Base-by-base conservation (phyloP, 495 filamentous ascomycete species). In the Lepidopterella palustris region DNA sequence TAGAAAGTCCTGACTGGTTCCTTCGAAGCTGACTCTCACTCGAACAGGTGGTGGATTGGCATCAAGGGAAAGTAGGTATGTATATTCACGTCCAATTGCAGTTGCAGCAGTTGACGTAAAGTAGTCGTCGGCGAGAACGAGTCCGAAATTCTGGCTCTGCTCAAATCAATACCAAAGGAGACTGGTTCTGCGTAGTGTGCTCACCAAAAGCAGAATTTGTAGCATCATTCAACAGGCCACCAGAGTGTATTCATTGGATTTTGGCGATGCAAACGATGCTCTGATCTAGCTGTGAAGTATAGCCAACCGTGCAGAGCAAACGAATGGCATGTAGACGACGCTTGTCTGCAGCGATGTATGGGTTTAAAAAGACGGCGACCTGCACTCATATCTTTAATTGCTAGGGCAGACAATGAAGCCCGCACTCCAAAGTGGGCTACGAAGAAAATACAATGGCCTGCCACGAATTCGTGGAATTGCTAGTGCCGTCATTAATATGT, bases 141-240 rank as follows among this genome's bases (percentile, higher is more conserved):
- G 76, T 92, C 89, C 11, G 88, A 89, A 74, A 95, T 96, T 48
- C 70, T 95, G 66, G 85, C 84, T 67, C 81, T 96, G 79, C 73
- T 96, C 18, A 77, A 81, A 39, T 76, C 84, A 58, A 70, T 79
- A 57, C 79, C 80, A 28, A 79, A 82, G 63, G 68, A 80, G 61
- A 74, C 68, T 35, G 55, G 60, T 31, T 59, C 23, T 45, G 35
- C 18, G 18, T 42, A 42, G 35, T 13, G 3, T 11, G 9, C 35
- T 18, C 13, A 13, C 18, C 9, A 42, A 42, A 18, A 13, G 35
- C 35, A 13, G n/a, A n/a, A n/a, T n/a, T 4, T 42, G 13, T 42
- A 3, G 3, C 18, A 42, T 42, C 2, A 42, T 10, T 10, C 2
- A 3, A 42, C 13, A 42, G 18, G 13, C 18, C 35, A 13, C 10